phyloP scores from a whole-genome alignment of 1,139 yeast genomes.

The Magnusiomyces suaveolens region DNA sequence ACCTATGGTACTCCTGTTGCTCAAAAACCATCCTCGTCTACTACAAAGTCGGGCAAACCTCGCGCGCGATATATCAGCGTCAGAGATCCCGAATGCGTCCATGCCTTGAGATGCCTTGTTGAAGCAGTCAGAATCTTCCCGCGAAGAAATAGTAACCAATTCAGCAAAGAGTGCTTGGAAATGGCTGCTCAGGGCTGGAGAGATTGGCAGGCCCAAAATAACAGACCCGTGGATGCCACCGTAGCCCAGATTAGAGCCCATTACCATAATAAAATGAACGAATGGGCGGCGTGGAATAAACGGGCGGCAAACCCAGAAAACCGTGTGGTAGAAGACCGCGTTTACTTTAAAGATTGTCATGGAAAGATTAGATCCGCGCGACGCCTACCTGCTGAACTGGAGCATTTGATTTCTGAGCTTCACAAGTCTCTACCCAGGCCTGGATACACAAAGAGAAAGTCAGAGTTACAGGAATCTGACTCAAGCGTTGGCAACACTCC shows the following conservation, averaged over 20 bases:
- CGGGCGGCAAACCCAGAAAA: conserved; percentile 2
- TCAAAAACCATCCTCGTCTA: too few species aligned
- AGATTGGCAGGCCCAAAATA: neutral
- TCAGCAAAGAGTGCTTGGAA: conserved; percentile 2
- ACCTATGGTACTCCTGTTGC: too few species aligned
- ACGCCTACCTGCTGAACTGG: neutral
- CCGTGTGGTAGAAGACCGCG: conserved; percentile 3
- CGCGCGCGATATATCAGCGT: conserved; percentile 3
- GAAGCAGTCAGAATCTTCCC: conserved; percentile 2
- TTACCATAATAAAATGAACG: conserved; percentile 5
- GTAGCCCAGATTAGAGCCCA: conserved; percentile 1
- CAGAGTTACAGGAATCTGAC: too few species aligned
- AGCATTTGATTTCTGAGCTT: neutral
- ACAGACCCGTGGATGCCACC: conserved; percentile 1
- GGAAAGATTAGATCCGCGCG: neutral
- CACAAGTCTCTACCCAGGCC: conserved; percentile 3
- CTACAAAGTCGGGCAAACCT: neutral
- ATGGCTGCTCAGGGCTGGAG: conserved; percentile 1
- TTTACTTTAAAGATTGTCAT: conserved; percentile 2
- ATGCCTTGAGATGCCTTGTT: conserved; percentile 1
- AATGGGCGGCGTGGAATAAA: conserved; percentile 2
- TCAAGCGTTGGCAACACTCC: too few species aligned
- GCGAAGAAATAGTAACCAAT: conserved; percentile 3
- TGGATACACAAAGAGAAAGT: neutral
- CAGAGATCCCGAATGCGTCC: conserved; percentile 4